Evolutionary conservation across 306 rosid genomes (phyloP).

Genomic region (Fragaria iinumae): DNA sequence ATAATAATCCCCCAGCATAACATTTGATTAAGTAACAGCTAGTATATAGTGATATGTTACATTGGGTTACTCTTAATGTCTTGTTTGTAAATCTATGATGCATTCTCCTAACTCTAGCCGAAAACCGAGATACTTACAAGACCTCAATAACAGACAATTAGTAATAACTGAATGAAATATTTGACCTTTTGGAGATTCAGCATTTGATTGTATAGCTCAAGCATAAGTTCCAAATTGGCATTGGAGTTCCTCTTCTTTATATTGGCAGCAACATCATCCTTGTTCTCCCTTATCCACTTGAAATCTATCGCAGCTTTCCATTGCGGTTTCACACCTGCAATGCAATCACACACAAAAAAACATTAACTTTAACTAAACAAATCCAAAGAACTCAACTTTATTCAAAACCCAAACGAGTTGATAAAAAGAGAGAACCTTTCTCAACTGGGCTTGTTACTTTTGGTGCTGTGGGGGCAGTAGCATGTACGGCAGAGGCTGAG

Average conservation of each 20-base stretch:
- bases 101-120: background rate
- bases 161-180: conserved; percentile 11
- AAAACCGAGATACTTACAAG: background rate
- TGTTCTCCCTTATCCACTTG: conserved; percentile 94
- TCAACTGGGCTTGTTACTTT: conserved; percentile 33
- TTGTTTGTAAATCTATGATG: background rate
- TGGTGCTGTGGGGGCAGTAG: conserved; percentile 25
- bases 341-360: conserved; percentile 20
- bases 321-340: conserved; percentile 54
- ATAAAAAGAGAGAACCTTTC: conserved; percentile 37
- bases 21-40: background rate
- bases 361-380: background rate
- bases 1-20: background rate
- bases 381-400: background rate
- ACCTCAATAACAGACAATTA: background rate
- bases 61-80: background rate
- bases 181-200: conserved; percentile 80
- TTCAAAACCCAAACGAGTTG: background rate
- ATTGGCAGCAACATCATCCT: conserved; percentile 70
- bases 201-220: conserved; percentile 68
- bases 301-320: conserved; percentile 93
- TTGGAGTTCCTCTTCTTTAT: conserved; percentile 67
- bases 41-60: background rate
- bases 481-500: conserved; percentile 47
- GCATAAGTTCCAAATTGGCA: conserved; percentile 78